These are phyloP conservation scores for Globisporangium apiculatum DNA, from an alignment of 352 stramenopile genomes.

Conservation along the genomic window DNA sequence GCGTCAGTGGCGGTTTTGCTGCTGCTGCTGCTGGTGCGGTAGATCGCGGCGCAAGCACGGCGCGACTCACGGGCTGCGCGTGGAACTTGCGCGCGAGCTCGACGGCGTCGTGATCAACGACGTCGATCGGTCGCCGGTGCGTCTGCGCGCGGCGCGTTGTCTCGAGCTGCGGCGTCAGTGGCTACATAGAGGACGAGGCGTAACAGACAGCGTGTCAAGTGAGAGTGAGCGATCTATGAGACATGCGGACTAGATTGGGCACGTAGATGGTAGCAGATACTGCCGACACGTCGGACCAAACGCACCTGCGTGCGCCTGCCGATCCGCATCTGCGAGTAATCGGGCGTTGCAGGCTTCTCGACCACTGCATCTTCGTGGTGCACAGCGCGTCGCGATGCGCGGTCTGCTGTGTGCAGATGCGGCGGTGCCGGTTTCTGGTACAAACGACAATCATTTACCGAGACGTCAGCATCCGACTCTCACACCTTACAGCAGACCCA, in stretches of 20 bases:
- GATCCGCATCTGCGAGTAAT: conserved; percentile 20
- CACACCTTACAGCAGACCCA: neutral
- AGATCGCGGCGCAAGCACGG: conserved; percentile 35
- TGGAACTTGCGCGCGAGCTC: conserved; percentile 79
- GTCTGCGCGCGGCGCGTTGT: conserved; percentile 48
- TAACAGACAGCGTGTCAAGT: neutral
- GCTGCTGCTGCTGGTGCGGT: conserved; percentile 1
- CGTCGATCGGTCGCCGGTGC: conserved; percentile 46
- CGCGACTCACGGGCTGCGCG: conserved; percentile 48
- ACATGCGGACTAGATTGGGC: neutral
- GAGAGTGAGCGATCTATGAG: neutral
- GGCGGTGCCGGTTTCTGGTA: conserved; percentile 14
- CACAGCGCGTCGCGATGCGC: conserved; percentile 23
- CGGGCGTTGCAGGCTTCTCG: conserved; percentile 17
- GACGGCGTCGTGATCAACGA: conserved; percentile 62
- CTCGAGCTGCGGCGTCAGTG: conserved; percentile 59
- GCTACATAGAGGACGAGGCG: conserved; percentile 11
- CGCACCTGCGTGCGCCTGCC: conserved; percentile 35
- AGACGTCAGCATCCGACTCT: neutral
- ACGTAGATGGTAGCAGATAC: too few relatives aligned
- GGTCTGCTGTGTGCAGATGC: conserved; percentile 33
- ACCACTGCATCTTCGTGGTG: conserved; percentile 17
- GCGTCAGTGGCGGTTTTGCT: conserved; percentile 30
- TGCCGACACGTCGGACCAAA: neutral
- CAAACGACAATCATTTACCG: neutral